Evolutionary conservation across 164 flowering plant species (phyloP).

Genomic region (Chloranthus sessilifolius): DNA sequence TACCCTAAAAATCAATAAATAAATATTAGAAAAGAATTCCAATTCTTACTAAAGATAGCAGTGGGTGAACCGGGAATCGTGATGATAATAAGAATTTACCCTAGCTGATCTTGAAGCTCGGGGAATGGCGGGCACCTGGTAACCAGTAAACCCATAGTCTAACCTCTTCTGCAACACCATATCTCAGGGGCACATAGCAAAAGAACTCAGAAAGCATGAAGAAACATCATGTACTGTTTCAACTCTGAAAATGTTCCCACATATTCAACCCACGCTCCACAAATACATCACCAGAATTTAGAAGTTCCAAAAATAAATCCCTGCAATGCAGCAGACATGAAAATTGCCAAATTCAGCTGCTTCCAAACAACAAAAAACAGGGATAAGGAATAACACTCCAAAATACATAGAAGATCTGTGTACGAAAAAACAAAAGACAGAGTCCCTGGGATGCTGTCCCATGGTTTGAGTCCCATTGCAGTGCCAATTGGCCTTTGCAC

Average conservation of each 20-base stretch:
- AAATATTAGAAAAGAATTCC: neutral
- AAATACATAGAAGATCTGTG: too few relatives aligned
- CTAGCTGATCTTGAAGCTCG: slow-evolving; percentile 85
- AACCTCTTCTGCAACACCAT: slow-evolving; percentile 87
- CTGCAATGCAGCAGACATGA: slow-evolving; percentile 13
- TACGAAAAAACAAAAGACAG: too few relatives aligned
- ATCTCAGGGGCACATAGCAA: slow-evolving; percentile 39
- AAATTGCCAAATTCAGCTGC: neutral
- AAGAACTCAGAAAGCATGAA: slow-evolving; percentile 24
- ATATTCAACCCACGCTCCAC: slow-evolving; percentile 11
- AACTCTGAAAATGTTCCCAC: neutral
- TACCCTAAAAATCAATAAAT: slow-evolving; percentile 29
- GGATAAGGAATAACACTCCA: neutral
- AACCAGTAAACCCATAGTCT: slow-evolving; percentile 79
- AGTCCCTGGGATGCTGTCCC: too few relatives aligned
- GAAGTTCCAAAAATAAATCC: slow-evolving; percentile 2
- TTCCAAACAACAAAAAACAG: neutral
- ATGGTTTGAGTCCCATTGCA: too few relatives aligned
- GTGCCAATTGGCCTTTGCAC: too few relatives aligned
- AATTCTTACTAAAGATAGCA: slow-evolving; percentile 1
- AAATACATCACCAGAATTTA: slow-evolving; percentile 1
- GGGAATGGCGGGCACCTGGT: slow-evolving; percentile 69
- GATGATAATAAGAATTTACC: slow-evolving; percentile 38
- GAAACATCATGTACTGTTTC: slow-evolving; percentile 13
- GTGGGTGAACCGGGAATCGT: neutral